phyloP scores from a whole-genome alignment of 306 rosid genomes.

The Trichosanthes cucumerina region DNA sequence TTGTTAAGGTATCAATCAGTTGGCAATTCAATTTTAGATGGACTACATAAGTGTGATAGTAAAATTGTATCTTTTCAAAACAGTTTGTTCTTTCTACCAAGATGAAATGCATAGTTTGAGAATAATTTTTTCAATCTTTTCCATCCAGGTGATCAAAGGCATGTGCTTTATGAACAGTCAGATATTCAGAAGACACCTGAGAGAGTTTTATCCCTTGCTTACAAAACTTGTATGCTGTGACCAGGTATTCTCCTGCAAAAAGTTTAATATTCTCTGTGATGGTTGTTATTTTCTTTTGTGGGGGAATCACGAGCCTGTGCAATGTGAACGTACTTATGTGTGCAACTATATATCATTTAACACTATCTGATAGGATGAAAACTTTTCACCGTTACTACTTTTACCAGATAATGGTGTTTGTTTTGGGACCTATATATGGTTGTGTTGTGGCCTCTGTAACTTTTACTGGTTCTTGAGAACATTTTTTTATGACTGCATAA shows the following conservation, averaged over 20 bases:
- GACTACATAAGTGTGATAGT: background rate
- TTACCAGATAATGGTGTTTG: background rate
- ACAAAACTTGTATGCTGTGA: conserved; percentile 93
- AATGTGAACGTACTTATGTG: background rate
- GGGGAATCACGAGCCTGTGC: background rate
- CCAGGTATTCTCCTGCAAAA: conserved; percentile 52
- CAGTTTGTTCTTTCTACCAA: background rate
- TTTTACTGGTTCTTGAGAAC: background rate
- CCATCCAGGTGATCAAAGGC: conserved; percentile 74
- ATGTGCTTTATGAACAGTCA: conserved; percentile 83
- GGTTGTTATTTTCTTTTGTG: background rate
- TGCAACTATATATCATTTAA: background rate
- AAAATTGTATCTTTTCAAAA: background rate
- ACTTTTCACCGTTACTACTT: background rate
- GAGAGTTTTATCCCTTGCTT: conserved; percentile 90
- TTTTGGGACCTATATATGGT: background rate
- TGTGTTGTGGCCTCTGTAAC: background rate
- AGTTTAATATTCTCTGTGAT: background rate
- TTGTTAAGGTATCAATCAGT: conserved; percentile 56
- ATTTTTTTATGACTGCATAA: background rate
- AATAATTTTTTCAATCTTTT: conserved; percentile 7
- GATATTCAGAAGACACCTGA: conserved; percentile 80
- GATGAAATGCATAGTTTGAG: background rate
- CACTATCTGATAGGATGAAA: background rate
- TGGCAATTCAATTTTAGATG: conserved; percentile 5